Evolutionary conservation across 768 basidiomycete species (phyloP).

Genomic region (Pulveroboletus sp.): DNA sequence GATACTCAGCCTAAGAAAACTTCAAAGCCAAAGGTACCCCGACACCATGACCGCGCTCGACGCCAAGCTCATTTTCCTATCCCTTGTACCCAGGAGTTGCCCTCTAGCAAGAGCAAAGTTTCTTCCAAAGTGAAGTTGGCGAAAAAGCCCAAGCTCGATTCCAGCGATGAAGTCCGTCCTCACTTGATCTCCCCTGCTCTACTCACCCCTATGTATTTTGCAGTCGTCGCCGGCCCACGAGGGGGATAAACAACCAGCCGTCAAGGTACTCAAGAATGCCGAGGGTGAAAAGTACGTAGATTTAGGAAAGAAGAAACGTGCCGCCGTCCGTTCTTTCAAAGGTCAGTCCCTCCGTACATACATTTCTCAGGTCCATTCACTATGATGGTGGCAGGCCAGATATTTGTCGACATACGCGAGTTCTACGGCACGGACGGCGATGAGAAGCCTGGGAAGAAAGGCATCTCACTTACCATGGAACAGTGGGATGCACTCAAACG

Average conservation of each 20-base stretch:
- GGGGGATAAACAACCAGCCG: not conserved
- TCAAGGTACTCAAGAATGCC: slow-evolving; percentile 13
- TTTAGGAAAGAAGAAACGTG: slow-evolving; percentile 69
- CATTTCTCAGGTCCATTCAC: slow-evolving; percentile 26
- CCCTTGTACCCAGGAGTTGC: not conserved
- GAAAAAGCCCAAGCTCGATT: slow-evolving; percentile 36
- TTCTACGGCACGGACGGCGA: slow-evolving; percentile 58
- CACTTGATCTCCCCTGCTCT: not conserved
- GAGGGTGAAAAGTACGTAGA: slow-evolving; percentile 50
- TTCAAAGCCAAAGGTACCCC: slow-evolving; percentile 12
- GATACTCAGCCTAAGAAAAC: slow-evolving; percentile 8
- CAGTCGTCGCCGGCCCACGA: slow-evolving; percentile 13
- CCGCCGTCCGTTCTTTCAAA: slow-evolving; percentile 49
- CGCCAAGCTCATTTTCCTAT: not conserved
- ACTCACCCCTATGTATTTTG: slow-evolving; percentile 15
- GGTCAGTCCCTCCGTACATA: slow-evolving; percentile 22
- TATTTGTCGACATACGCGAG: slow-evolving; percentile 69
- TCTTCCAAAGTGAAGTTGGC: slow-evolving; percentile 16
- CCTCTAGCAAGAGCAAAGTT: slow-evolving; percentile 9
- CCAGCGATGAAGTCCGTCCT: slow-evolving; percentile 8
- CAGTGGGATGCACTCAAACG: slow-evolving; percentile 63
- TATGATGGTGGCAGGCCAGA: slow-evolving; percentile 34
- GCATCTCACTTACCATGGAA: slow-evolving; percentile 60
- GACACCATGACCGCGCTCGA: not conserved
- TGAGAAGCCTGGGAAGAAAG: slow-evolving; percentile 78